Evolutionary conservation across 768 basidiomycete species (phyloP), one percentile per base, ranked within the genome.

Genomic region (Sporobolomyces roseus): DNA sequence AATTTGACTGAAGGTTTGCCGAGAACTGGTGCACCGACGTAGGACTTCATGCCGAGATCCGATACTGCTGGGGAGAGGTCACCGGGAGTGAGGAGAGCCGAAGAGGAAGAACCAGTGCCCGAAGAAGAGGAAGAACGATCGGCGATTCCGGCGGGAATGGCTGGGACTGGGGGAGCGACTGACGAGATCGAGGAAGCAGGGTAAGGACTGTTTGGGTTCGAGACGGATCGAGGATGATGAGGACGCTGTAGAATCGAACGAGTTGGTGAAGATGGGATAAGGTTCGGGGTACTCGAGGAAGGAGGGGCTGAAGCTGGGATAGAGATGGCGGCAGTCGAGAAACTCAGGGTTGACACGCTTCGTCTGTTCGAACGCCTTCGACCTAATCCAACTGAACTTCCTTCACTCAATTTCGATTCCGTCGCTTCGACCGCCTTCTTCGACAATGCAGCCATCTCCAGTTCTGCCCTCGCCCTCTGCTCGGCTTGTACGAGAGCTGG

Each of bases 41-140:
- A 16, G 2, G 35, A 5, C 32, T 36, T 55, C 62, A 55, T 7
- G 23, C 64, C 67, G 35, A 72, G 64, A 43, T 55, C 45, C 23
- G 66, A 68, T 0, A 30, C 49, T 6, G 49, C 36, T 3, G 71
- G 71, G 4, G 71, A 68, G 33, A 35, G 17, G 52, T 71, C 70
- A 29, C 64, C 38, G 1, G 71, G 71, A n/a, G 71, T 72, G 19
- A 46, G 54, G 3, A 67, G 67, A 2, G 52, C 55, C 4, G 66
- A 68, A 19, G 71, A 72, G 13, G 46, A 45, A 17, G 70, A 63
- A 4, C 60, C 66, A 13, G 66, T 63, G 7, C 51, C 63, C 45
- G 60, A 62, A n/a, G 71, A 72, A 16, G 71, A 68, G 25, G 71
- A 72, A 7, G 66, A 67, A 17, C 68, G 62, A 38, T 64, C 63